Percentiles rank a stretch among this genome's conserved stretches.
phyloP scores from a whole-genome alignment of 768 basidiomycete species.

The Suillus placidus region DNA sequence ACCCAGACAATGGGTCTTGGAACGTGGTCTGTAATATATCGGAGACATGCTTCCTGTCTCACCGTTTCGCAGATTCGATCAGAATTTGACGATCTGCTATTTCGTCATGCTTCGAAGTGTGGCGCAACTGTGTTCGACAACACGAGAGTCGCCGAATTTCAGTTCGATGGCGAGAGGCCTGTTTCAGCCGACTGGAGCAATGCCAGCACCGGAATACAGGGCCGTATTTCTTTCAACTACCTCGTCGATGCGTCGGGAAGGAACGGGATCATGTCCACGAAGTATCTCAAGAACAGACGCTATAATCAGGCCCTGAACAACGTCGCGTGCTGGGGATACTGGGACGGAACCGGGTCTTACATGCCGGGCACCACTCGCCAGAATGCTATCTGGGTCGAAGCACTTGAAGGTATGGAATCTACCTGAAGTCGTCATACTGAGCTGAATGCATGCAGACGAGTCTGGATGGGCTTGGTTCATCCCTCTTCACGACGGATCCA shows the following conservation, averaged over 20 bases:
- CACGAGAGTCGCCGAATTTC: conserved; percentile 48
- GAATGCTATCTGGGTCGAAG: no score
- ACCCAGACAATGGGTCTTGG: conserved; percentile 58
- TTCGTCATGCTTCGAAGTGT: conserved; percentile 55
- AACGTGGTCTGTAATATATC: conserved; percentile 52
- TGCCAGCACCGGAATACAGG: conserved; percentile 22
- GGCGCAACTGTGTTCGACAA: conserved; percentile 60
- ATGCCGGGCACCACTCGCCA: no score
- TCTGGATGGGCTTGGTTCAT: no score
- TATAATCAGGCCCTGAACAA: no score
- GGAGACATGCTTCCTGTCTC: background rate
- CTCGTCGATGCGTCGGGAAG: conserved; percentile 41
- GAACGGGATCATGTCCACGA: conserved; percentile 40
- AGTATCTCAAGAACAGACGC: conserved; percentile 37
- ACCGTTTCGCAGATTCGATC: conserved; percentile 48
- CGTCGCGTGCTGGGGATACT: no score
- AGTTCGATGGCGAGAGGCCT: conserved; percentile 29
- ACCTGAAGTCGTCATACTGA: no score
- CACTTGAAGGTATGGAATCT: no score
- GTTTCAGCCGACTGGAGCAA: conserved; percentile 31
- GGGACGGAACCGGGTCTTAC: no score
- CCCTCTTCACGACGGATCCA: no score
- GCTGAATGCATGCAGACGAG: no score
- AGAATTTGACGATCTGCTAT: conserved; percentile 60
- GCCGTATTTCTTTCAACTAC: conserved; percentile 37